phyloP scores from a whole-genome alignment of 2,329 filamentous ascomycete species.

The Lasiodiplodia citricola region DNA sequence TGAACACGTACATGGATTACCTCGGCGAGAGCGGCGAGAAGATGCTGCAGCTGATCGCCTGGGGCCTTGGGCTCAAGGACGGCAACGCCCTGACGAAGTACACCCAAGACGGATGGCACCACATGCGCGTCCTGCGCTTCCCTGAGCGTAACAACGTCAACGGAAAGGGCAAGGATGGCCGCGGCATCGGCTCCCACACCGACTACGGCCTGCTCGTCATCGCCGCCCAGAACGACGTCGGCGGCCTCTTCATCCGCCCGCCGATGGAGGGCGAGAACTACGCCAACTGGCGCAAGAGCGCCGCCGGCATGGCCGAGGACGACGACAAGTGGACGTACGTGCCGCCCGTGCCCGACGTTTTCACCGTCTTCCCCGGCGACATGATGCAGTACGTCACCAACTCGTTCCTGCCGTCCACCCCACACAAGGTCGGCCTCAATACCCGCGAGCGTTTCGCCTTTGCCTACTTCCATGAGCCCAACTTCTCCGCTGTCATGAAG shows the following conservation, averaged over 20 bases:
- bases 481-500: slow-evolving; percentile 53
- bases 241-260: slow-evolving; percentile 57
- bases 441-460: slow-evolving; percentile 55
- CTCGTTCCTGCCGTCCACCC: slow-evolving; percentile 53
- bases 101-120: slow-evolving; percentile 58
- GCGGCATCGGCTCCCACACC: slow-evolving; percentile 59
- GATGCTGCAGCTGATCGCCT: slow-evolving; percentile 53
- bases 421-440: slow-evolving; percentile 59
- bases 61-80: slow-evolving; percentile 49
- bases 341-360: slow-evolving; percentile 50
- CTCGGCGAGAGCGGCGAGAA: slow-evolving; percentile 52
- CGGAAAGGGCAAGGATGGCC: slow-evolving; percentile 56
- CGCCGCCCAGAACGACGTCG: slow-evolving; percentile 57
- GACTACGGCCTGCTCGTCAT: slow-evolving; percentile 60
- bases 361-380: slow-evolving; percentile 59
- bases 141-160: slow-evolving; percentile 47
- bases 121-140: slow-evolving; percentile 55
- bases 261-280: slow-evolving; percentile 48
- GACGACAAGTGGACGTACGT: slow-evolving; percentile 56
- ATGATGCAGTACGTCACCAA: slow-evolving; percentile 60
- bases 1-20: slow-evolving; percentile 50
- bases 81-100: slow-evolving; percentile 48
- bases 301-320: slow-evolving; percentile 53
- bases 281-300: slow-evolving; percentile 54
- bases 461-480: slow-evolving; percentile 60